Conservation (phyloP, 2,329 filamentous ascomycete genomes). For the Colletotrichum sp. region DNA sequence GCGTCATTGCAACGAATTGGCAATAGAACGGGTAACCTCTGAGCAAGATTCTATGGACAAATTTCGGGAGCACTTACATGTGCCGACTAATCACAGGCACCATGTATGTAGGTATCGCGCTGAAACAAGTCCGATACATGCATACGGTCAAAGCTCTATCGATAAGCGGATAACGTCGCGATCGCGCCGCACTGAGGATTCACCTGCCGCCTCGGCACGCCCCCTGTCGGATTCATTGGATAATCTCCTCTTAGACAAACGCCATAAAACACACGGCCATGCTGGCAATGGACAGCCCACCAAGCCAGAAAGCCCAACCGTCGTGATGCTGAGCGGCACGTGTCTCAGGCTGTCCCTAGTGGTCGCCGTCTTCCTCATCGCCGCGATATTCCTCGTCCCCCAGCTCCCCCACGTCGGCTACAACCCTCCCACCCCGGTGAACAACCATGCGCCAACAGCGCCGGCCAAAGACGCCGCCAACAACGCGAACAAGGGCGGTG, state of each 20-base stretch:
- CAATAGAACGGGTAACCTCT: neutral
- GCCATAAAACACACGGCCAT: neutral
- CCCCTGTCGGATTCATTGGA: neutral
- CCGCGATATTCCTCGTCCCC: constrained; percentile 15
- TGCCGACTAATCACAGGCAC: neutral
- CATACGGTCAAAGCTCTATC: neutral
- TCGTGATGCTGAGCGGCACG: constrained; percentile 7
- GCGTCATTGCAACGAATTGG: neutral
- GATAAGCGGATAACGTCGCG: neutral
- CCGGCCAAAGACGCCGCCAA: neutral
- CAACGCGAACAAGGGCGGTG: neutral
- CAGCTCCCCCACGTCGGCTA: constrained; percentile 13
- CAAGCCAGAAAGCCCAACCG: neutral
- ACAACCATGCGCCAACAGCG: neutral
- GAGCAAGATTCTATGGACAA: neutral
- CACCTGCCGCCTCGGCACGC: neutral
- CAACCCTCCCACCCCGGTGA: neutral
- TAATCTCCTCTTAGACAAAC: neutral
- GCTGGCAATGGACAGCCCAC: neutral
- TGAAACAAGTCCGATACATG: neutral
- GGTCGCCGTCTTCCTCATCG: constrained; percentile 17
- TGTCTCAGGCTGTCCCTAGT: constrained; percentile 10
- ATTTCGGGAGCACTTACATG: neutral
- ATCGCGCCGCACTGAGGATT: neutral
- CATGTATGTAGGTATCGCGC: neutral